Base-by-base conservation (phyloP, 345 rosid genomes). In the Anacardium occidentale region DNA sequence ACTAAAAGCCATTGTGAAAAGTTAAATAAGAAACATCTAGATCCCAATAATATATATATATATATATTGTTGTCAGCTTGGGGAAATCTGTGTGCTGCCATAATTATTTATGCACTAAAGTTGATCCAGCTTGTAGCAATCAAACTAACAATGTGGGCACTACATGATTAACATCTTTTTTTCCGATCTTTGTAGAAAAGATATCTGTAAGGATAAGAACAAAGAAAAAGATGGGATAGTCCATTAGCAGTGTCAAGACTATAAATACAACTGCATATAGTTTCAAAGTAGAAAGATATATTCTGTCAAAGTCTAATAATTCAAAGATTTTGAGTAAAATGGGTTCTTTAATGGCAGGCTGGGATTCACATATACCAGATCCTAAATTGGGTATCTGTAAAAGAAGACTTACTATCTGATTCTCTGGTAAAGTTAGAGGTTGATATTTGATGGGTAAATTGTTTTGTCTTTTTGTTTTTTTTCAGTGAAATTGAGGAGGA, bases 261-360 rank as follows among this genome's bases (percentile, higher is more conserved):
- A 66, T 66, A 66, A 51, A 48, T 25, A 50, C 18, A 32, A 10
- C 15, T 66, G 0, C 29, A 15, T n/a, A 2, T 9, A 8, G 15
- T 10, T 10, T 29, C 8, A 10, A 2, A 0, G 0, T 6, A 0
- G 13, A 2, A 18, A 2, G 2, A 66, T 15, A 10, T 29, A 3
- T 29, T 20, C 17, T 47, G 44, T 42, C n/a, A 8, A n/a, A 37
- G 17, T 42, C 54, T 42, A 29, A 52, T 37, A 29, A 52, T 21
- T 55, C 37, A 55, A 58, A 74, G 66, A 10, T 21, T 66, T 11
- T 17, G 26, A 17, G 50, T 61, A 77, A n/a, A 75, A 93, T 95
- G 99, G 99, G 99, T 74, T 95, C 98, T 82, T 78, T 95, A 81
- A 82, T 95, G 99, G 78, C 93, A 52, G 99, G 99, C 68, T 95